phyloP scores from a whole-genome alignment of 495 filamentous ascomycete genomes.

The Tuber aestivum region DNA sequence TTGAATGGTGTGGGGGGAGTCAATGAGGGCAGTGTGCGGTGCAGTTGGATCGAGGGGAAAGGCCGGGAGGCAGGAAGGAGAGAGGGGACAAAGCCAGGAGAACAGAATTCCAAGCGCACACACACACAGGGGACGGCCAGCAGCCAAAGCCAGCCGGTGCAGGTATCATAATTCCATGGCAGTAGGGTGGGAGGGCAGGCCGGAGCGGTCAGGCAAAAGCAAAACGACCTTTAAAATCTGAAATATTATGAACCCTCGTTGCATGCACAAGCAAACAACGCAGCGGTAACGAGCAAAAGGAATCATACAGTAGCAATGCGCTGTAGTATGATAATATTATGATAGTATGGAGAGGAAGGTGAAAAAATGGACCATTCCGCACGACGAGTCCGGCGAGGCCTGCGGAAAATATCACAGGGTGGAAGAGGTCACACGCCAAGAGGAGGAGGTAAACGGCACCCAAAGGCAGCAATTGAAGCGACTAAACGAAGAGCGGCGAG shows the following conservation, averaged over 20 bases:
- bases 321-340: background rate
- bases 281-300: conserved; percentile 6
- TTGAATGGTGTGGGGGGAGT: background rate
- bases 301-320: background rate
- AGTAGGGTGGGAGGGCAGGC: background rate
- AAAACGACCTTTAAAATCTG: conserved; percentile 4
- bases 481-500: background rate
- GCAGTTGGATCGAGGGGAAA: background rate
- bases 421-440: background rate
- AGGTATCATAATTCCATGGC: background rate
- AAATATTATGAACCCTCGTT: conserved; percentile 11
- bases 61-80: conserved; percentile 11
- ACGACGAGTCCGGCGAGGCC: background rate
- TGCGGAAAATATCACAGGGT: background rate
- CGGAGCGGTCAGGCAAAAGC: background rate
- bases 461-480: background rate
- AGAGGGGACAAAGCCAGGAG: background rate
- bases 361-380: background rate
- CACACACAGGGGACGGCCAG: conserved; percentile 13
- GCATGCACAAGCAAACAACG: conserved; percentile 5
- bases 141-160: conserved; percentile 13
- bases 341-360: background rate
- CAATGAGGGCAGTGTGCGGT: background rate
- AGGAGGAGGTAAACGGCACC: background rate
- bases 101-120: conserved; percentile 6